Evolutionary conservation across 257 asterid species (phyloP).

Genomic region (Euphrasia confusa): DNA sequence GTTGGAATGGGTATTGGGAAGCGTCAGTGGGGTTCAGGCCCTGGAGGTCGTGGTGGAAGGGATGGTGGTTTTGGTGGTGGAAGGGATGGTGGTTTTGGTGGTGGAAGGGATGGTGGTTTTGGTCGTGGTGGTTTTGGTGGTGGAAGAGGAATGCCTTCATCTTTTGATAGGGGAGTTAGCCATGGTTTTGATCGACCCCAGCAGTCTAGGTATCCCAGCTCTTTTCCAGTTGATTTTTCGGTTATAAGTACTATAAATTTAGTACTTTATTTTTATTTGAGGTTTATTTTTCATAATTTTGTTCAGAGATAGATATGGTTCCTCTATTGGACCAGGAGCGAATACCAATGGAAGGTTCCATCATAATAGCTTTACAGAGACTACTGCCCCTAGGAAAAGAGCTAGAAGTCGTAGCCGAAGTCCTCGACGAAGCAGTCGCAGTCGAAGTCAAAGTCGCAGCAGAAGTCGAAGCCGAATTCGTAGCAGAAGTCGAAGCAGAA

Average conservation of each 20-base stretch:
- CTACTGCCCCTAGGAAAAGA: constrained; percentile 30
- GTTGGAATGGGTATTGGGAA: constrained; percentile 71
- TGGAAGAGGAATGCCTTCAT: constrained; percentile 29
- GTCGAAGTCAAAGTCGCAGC: no score
- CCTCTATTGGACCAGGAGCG: constrained; percentile 22
- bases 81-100: no score
- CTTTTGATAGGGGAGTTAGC: constrained; percentile 51
- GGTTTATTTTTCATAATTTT: neutral
- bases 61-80: constrained; percentile 28
- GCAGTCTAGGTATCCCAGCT: constrained; percentile 32
- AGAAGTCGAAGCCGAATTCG: no score
- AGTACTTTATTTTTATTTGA: neutral
- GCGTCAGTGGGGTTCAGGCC: constrained; percentile 76
- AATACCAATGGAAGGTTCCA: constrained; percentile 38
- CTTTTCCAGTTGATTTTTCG: no score
- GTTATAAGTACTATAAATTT: no score
- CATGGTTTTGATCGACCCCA: constrained; percentile 31
- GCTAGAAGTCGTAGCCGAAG: constrained; percentile 48
- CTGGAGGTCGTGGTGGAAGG: constrained; percentile 39
- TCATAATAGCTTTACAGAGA: constrained; percentile 42
- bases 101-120: constrained; percentile 44
- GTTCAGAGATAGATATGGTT: constrained; percentile 37
- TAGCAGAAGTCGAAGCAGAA: no score
- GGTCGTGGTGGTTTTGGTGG: constrained; percentile 28
- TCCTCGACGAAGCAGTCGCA: no score